These are phyloP conservation scores for Aureobasidium sp. DNA, from an alignment of 2,329 filamentous ascomycete genomes.

Conservation along the genomic window DNA sequence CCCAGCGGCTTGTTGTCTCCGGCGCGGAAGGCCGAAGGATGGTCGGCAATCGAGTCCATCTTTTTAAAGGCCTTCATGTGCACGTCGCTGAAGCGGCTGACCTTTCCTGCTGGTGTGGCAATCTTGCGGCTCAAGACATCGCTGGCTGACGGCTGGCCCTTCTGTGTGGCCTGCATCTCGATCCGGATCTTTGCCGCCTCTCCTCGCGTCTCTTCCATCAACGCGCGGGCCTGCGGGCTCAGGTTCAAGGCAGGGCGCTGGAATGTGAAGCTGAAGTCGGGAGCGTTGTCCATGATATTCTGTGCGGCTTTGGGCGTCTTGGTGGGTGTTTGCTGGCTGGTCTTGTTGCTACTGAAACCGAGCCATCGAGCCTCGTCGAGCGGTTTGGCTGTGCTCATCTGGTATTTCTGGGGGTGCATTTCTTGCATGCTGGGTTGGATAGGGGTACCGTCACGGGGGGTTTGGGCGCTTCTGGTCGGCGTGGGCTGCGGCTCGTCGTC, in stretches of 20 bases:
- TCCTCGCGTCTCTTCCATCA: slow-evolving; percentile 60
- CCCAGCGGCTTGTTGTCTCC: slow-evolving; percentile 32
- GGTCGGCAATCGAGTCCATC: slow-evolving; percentile 91
- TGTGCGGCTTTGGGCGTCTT: slow-evolving; percentile 34
- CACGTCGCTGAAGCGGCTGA: slow-evolving; percentile 69
- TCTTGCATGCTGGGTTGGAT: slow-evolving; percentile 65
- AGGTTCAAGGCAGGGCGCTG: slow-evolving; percentile 47
- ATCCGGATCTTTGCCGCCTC: slow-evolving; percentile 64
- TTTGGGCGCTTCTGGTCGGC: slow-evolving; percentile 17
- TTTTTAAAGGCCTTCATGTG: slow-evolving; percentile 90
- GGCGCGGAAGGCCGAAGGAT: slow-evolving; percentile 68
- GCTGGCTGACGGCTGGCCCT: slow-evolving; percentile 38
- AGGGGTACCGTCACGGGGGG: slow-evolving; percentile 56
- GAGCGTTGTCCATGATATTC: slow-evolving; percentile 32
- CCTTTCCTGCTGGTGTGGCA: slow-evolving; percentile 69
- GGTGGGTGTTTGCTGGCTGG: slow-evolving; percentile 56
- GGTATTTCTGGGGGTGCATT: slow-evolving; percentile 84
- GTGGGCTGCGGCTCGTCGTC: slow-evolving; percentile 30
- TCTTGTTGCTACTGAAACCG: slow-evolving; percentile 69
- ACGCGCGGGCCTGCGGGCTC: slow-evolving; percentile 50
- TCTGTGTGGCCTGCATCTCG: slow-evolving; percentile 54
- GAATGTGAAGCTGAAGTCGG: slow-evolving; percentile 58
- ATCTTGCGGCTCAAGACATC: slow-evolving; percentile 54
- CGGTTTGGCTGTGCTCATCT: slow-evolving; percentile 63
- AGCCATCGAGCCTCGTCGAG: slow-evolving; percentile 72